Base-by-base conservation (phyloP, 192 early-diverging fungal species). In the Coemansia sp. region DNA sequence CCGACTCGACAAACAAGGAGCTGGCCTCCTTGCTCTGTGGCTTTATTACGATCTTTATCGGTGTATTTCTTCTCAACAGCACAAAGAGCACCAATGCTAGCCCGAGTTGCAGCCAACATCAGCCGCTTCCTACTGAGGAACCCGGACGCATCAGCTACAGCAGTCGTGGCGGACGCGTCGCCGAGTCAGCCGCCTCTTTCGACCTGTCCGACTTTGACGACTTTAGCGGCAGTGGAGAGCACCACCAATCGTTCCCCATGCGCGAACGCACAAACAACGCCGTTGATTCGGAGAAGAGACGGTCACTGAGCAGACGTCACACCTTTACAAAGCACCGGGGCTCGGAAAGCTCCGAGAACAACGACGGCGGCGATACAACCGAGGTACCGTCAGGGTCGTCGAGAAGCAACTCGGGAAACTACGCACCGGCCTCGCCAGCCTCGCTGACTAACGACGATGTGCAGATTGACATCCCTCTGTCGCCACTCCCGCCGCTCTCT, bases 11-110 rank as follows among this genome's bases (percentile, higher is more conserved):
- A 37, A 80, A 80, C 21, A 85, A 89, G 13, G 89, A 93, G 72
- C 81, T 93, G 61, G 81, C 89, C 21, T 91, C 87, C 27, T 78
- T 96, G 53, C 86, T 96, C 44, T 88, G 86, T 61, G 94, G 94
- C 1, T 96, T 96, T 59, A 69, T 91, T 11, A 95, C 91, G 47
- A 94, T 95, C 56, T 96, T 96, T 62, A 87, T 90, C 48, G 94
- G 94, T 24, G 94, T 96, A 14, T 90, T 93, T 79, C 71, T 92
- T 68, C 78, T 93, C 62, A 88, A 91, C 71, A 71, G 64, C 68
- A 78, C 74, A 60, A 77, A 77, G 61, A 37, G 47, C 40, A 56
- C 56, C 50, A 22, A 49, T 22, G 14, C 43, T 40, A 41, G 47
- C 17, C 27, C 50, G 3, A 22, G 33, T 27, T 39, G 33, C 48